Evolutionary conservation across 768 basidiomycete genomes (phyloP), one percentile per base, ranked within the genome.

Genomic region (Tricholoma saponaceum): DNA sequence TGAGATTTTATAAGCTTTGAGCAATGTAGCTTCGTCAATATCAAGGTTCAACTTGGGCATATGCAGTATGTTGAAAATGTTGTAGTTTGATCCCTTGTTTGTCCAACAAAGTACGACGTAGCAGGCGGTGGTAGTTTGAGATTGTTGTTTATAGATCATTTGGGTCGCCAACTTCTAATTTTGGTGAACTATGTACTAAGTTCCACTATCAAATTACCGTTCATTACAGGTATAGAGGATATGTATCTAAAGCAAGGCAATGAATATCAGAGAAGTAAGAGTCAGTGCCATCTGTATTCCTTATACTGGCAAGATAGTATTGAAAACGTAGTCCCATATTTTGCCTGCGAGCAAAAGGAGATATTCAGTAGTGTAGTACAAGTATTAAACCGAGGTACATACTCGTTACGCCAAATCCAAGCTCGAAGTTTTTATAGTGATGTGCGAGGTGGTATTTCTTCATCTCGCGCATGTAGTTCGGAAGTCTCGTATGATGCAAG

Each of bases 381-480:
- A 22, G 18, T 37, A 22, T 2, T 33, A 51, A 60, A 25, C 14
- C 5, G 10, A 62, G 37, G 35, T 13, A 74, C 84, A 53, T 65
- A 90, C 91, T 94, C 6, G 95, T 98, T 10, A 98, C 95, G 30
- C 96, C 95, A 68, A 95, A 98, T 16, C 95, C 95, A 44, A 98
- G 88, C 68, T 97, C 94, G 70, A 93, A 96, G 77, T 97, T 96
- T 75, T 97, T 97, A 79, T 96, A 97, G 71, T 98, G 96, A 68
- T 98, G 95, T 6, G 93, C 95, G 61, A 99, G 83, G 66, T 99
- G 97, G 68, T 98, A 98, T 69, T 91, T 91, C 79, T 99, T 99
- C 90, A 92, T 89, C 69, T 94, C 89, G 57, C 80, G 81, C 74
- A 98, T 70, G 74, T 98, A 97, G 33, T 85, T 76, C 2, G 94